phyloP scores from a whole-genome alignment of 1,139 yeast genomes.

The Kodamaea ohmeri region DNA sequence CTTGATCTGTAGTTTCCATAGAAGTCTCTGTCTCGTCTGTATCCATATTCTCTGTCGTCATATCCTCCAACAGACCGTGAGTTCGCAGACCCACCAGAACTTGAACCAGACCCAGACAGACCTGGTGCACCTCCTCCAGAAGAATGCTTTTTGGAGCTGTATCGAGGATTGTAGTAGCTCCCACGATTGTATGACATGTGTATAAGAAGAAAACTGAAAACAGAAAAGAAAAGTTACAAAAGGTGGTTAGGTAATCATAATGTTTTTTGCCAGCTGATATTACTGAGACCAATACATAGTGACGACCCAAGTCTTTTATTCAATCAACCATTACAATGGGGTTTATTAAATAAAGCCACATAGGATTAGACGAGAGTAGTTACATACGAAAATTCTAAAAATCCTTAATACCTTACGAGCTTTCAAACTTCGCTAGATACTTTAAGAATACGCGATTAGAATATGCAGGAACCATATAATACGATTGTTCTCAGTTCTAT shows the following conservation, averaged over 20 bases:
- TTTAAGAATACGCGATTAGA: too few species aligned
- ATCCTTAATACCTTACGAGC: too few species aligned
- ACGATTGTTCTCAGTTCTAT: too few species aligned
- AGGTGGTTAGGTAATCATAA: neutral
- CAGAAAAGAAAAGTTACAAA: neutral
- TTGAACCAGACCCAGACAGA: neutral
- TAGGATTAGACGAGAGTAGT: too few species aligned
- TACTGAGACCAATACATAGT: too few species aligned
- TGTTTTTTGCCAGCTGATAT: too few species aligned
- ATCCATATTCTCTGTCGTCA: slow-evolving; percentile 1
- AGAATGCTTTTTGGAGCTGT: slow-evolving; percentile 15
- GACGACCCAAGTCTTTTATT: too few species aligned
- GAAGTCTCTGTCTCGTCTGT: slow-evolving; percentile 17
- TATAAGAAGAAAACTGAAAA: slow-evolving; percentile 1
- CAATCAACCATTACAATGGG: too few species aligned
- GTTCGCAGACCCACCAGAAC: neutral
- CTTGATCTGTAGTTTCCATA: slow-evolving; percentile 17
- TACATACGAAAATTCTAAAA: too few species aligned
- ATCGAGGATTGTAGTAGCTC: slow-evolving; percentile 19
- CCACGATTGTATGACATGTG: slow-evolving; percentile 19
- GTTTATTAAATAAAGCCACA: too few species aligned
- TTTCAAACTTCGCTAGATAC: too few species aligned
- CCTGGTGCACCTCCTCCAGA: neutral
- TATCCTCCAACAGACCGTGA: neutral
- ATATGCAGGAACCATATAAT: too few species aligned